Conservation (phyloP, 768 basidiomycete species). For the Termitomyces sp. region DNA sequence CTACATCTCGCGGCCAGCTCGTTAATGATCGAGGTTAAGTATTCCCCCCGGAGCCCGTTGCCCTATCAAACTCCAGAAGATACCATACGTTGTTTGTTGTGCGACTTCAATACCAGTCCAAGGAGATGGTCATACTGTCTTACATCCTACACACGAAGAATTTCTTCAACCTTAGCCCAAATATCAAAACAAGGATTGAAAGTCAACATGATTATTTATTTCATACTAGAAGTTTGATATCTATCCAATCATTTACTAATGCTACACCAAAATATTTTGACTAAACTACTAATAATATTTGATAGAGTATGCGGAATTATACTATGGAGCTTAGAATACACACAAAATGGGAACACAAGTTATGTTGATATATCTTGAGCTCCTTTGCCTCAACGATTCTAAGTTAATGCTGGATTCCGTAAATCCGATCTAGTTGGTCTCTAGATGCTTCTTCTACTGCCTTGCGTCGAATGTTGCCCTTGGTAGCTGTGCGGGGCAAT, state of each 20-base stretch:
- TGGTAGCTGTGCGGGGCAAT: slow-evolving; percentile 69
- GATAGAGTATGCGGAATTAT: neutral
- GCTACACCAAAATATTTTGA: neutral
- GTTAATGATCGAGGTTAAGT: neutral
- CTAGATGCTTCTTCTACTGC: slow-evolving; percentile 66
- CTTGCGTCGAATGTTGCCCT: slow-evolving; percentile 72
- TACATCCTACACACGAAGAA: neutral
- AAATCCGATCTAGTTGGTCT: slow-evolving; percentile 51
- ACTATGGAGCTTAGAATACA: neutral
- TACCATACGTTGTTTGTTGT: neutral
- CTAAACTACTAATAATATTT: neutral
- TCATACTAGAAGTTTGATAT: neutral
- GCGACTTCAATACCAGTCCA: neutral
- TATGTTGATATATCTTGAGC: neutral
- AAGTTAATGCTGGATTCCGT: slow-evolving; percentile 17
- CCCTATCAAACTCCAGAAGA: neutral
- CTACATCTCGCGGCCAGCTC: neutral
- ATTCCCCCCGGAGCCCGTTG: too few species aligned
- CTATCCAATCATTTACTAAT: neutral
- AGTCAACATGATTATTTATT: too few species aligned
- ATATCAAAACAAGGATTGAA: neutral
- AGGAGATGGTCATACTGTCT: neutral
- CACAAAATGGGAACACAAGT: neutral
- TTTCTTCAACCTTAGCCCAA: neutral
- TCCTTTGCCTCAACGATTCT: neutral